phyloP scores from a whole-genome alignment of 371 early-diverging fungal genomes.

The Rhizopus stolonifer region DNA sequence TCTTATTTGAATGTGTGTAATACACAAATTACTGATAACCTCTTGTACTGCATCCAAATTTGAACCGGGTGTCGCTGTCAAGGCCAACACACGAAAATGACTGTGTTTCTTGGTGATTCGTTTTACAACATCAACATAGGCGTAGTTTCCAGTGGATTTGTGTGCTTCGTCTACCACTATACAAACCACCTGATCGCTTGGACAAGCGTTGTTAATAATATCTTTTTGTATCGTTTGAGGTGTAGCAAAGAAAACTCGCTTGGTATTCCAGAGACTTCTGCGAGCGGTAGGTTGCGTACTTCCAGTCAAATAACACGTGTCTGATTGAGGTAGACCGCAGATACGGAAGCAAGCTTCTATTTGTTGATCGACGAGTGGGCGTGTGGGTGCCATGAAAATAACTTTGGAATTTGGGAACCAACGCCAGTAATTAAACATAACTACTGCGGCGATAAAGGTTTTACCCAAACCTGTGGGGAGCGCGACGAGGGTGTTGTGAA shows the following conservation, averaged over 20 bases:
- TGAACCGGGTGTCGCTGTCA: slow-evolving; percentile 90
- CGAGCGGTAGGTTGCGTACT: slow-evolving; percentile 57
- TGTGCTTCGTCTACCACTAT: slow-evolving; percentile 95
- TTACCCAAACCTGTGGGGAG: slow-evolving; percentile 93
- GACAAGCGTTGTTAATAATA: slow-evolving; percentile 56
- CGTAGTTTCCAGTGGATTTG: slow-evolving; percentile 81
- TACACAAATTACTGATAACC: slow-evolving; percentile 75
- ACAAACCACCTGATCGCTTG: slow-evolving; percentile 58
- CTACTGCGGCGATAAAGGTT: slow-evolving; percentile 95
- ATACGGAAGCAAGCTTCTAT: slow-evolving; percentile 82
- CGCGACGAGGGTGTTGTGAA: slow-evolving; percentile 86
- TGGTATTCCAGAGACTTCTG: slow-evolving; percentile 46
- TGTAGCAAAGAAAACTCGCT: slow-evolving; percentile 85
- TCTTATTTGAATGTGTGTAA: slow-evolving; percentile 79
- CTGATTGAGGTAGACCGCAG: slow-evolving; percentile 67
- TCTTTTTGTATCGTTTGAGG: slow-evolving; percentile 92
- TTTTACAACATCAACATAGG: slow-evolving; percentile 75
- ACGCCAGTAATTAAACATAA: slow-evolving; percentile 90
- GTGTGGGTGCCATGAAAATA: slow-evolving; percentile 92
- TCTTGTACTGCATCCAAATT: slow-evolving; percentile 75
- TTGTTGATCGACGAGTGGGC: slow-evolving; percentile 91
- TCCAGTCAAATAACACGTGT: slow-evolving; percentile 80
- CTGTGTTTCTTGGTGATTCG: slow-evolving; percentile 49
- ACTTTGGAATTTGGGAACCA: slow-evolving; percentile 93
- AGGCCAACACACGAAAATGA: slow-evolving; percentile 79